Conservation (phyloP, 352 stramenopile species). For the Phytophthora rubi region DNA sequence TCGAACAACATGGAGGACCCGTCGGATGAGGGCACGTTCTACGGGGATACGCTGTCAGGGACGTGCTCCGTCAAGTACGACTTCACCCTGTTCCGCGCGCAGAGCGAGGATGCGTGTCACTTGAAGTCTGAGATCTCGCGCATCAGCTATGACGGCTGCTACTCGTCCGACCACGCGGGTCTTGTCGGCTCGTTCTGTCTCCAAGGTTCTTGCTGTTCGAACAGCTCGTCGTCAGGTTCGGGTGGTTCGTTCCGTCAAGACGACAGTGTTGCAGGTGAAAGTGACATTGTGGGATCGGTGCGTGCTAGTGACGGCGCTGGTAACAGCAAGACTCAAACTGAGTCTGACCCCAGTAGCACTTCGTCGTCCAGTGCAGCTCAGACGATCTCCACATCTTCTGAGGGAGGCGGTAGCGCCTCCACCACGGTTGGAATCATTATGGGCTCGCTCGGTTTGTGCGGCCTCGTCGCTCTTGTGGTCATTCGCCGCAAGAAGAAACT, state of each 20-base stretch:
- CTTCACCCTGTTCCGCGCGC: constrained; percentile 57
- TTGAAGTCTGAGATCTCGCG: constrained; percentile 66
- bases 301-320: constrained; percentile 17
- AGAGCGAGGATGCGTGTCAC: constrained; percentile 53
- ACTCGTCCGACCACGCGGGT: constrained; percentile 76
- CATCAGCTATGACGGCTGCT: constrained; percentile 69
- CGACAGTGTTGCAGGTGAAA: constrained; percentile 27
- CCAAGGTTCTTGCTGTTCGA: constrained; percentile 60
- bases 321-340: constrained; percentile 15
- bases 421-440: constrained; percentile 60
- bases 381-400: constrained; percentile 53
- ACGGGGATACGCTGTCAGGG: constrained; percentile 62
- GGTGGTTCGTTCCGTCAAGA: constrained; percentile 3
- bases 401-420: constrained; percentile 37
- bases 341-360: constrained; percentile 6
- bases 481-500: constrained; percentile 64
- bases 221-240: constrained; percentile 37
- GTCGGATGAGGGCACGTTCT: constrained; percentile 66
- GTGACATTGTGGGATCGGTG: constrained; percentile 39
- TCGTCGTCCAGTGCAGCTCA: constrained; percentile 25
- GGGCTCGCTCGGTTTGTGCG: constrained; percentile 49
- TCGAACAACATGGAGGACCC: constrained; percentile 56
- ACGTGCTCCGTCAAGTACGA: constrained; percentile 79
- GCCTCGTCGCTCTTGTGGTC: constrained; percentile 55
- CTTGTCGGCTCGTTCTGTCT: constrained; percentile 68